Percentiles rank a stretch among this genome's conserved stretches.
phyloP scores from a whole-genome alignment of 345 rosid genomes.

The Viola odorata region DNA sequence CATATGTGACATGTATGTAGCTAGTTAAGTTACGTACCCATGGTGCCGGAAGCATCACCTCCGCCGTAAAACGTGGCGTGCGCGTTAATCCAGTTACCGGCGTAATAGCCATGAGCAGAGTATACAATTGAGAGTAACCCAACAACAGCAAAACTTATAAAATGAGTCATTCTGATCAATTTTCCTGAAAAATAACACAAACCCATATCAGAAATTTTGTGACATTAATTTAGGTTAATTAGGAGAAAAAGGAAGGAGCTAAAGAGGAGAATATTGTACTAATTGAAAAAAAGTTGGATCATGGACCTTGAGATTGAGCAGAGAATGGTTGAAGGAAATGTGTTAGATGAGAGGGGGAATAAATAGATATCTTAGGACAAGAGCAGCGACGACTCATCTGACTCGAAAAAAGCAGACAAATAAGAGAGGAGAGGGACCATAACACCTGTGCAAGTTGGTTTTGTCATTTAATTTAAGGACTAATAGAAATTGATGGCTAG shows the following conservation, averaged over 20 bases:
- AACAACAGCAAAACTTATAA: slow-evolving; percentile 11
- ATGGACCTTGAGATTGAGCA: slow-evolving; percentile 3
- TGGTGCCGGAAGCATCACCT: slow-evolving; percentile 29
- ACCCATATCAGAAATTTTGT: background rate
- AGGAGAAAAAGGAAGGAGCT: background rate
- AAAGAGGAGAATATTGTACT: background rate
- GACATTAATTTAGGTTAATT: background rate
- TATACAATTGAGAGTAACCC: slow-evolving; percentile 25
- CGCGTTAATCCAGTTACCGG: slow-evolving; percentile 30
- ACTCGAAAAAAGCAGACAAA: slow-evolving; percentile 10
- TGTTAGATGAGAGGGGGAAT: slow-evolving; percentile 12
- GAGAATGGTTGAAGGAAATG: slow-evolving; percentile 21
- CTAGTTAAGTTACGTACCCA: slow-evolving; percentile 11
- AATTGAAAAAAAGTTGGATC: too few relatives aligned
- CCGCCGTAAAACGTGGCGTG: slow-evolving; percentile 31
- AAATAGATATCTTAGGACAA: slow-evolving; percentile 39
- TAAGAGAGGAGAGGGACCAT: slow-evolving; percentile 21
- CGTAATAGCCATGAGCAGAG: slow-evolving; percentile 32
- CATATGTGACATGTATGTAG: too few relatives aligned
- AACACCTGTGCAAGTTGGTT: slow-evolving; percentile 3
- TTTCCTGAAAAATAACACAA: slow-evolving; percentile 7
- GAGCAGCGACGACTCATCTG: slow-evolving; percentile 22
- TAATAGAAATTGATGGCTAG: too few relatives aligned
- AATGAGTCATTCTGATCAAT: slow-evolving; percentile 16
- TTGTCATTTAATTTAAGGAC: background rate